Conservation (phyloP, 1,284 basidiomycete species). For the Peniophora sp. region DNA sequence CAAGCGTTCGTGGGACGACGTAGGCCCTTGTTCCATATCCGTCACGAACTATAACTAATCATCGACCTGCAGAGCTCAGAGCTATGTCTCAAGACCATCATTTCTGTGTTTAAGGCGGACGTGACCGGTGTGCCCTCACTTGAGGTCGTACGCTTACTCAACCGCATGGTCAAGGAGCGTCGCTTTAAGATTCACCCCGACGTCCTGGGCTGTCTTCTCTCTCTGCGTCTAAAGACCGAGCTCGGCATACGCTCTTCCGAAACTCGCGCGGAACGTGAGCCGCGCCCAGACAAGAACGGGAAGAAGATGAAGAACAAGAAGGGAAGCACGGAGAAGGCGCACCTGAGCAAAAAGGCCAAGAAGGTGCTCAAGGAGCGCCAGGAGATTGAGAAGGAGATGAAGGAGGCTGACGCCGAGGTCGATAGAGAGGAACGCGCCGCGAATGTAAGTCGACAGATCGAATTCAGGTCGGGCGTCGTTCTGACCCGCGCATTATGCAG, state of each 20-base stretch:
- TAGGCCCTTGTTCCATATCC: conserved; percentile 27
- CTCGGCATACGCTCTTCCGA: conserved; percentile 74
- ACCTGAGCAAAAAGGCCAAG: conserved; percentile 83
- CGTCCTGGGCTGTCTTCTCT: conserved; percentile 79
- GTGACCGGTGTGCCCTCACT: conserved; percentile 74
- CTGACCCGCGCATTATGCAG: conserved; percentile 30
- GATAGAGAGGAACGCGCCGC: conserved; percentile 85
- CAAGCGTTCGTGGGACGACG: conserved; percentile 82
- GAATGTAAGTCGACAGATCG: conserved; percentile 47
- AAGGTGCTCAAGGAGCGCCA: conserved; percentile 77
- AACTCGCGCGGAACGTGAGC: conserved; percentile 51
- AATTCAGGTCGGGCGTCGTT: conserved; percentile 4
- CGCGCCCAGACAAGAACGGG: conserved; percentile 21
- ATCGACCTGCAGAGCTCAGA: conserved; percentile 54
- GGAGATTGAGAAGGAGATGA: conserved; percentile 84
- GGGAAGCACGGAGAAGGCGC: conserved; percentile 43
- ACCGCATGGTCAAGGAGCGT: conserved; percentile 95
- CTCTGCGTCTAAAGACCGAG: conserved; percentile 85
- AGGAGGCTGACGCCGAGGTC: conserved; percentile 91
- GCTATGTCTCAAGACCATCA: conserved; percentile 74
- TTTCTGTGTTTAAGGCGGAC: conserved; percentile 78
- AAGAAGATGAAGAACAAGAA: conserved; percentile 55
- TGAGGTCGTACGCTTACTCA: conserved; percentile 85
- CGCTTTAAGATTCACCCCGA: conserved; percentile 87
- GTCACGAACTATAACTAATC: conserved; percentile 1